Evolutionary conservation across 805 yeast genomes (phyloP).

Genomic region (Sugiyamaella chiloensis): DNA sequence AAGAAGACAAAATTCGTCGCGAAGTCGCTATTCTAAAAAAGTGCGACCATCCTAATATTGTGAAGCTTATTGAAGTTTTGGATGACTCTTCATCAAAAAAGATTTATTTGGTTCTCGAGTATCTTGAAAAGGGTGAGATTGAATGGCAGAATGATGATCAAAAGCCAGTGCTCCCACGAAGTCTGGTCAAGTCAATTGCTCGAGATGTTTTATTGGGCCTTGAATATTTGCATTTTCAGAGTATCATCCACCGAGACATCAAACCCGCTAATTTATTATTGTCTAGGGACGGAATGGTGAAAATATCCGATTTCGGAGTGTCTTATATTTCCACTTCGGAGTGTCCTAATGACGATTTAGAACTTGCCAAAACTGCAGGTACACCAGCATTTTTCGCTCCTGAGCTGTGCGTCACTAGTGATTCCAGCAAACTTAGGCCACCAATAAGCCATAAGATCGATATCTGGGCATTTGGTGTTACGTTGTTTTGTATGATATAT

Average conservation of each 20-base stretch:
- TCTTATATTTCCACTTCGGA: slow-evolving; percentile 59
- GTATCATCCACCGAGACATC: slow-evolving; percentile 91
- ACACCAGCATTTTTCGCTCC: slow-evolving; percentile 98
- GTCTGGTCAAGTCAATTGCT: slow-evolving; percentile 65
- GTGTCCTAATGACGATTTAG: slow-evolving; percentile 63
- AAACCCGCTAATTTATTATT: slow-evolving; percentile 90
- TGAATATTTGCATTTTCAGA: slow-evolving; percentile 86
- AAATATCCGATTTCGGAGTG: slow-evolving; percentile 96
- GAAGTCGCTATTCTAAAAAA: slow-evolving; percentile 94
- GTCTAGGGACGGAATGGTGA: slow-evolving; percentile 65
- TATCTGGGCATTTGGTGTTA: slow-evolving; percentile 97
- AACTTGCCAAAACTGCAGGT: slow-evolving; percentile 93
- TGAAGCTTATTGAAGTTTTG: slow-evolving; percentile 75
- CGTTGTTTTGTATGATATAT: slow-evolving; percentile 80
- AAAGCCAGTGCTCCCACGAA: slow-evolving; percentile 65
- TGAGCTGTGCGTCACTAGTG: slow-evolving; percentile 42
- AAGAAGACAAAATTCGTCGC: slow-evolving; percentile 72
- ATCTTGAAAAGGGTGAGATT: slow-evolving; percentile 85
- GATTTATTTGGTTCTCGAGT: slow-evolving; percentile 86
- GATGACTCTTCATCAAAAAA: slow-evolving; percentile 83
- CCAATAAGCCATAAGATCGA: slow-evolving; percentile 79
- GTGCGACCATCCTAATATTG: slow-evolving; percentile 87
- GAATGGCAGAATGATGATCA: slow-evolving; percentile 63
- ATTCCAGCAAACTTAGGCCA: slow-evolving; percentile 24
- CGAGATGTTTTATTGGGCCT: slow-evolving; percentile 84